Base-by-base conservation (phyloP, 2,329 filamentous ascomycete genomes). In the Penicillium sp. region DNA sequence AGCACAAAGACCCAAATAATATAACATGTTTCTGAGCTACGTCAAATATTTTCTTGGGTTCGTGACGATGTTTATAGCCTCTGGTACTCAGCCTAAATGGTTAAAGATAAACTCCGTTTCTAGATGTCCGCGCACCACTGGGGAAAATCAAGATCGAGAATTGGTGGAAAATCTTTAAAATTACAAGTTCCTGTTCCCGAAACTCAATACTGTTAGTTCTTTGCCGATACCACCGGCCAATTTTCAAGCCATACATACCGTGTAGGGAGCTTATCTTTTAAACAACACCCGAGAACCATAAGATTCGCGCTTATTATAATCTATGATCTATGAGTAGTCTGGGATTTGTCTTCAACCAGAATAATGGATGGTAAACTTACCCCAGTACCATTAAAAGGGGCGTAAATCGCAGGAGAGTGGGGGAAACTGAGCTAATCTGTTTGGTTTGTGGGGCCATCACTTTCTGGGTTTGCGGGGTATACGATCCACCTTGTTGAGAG, bases 381-480 rank as follows among this genome's bases (percentile, higher is more conserved):
- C 24, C 24, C 10, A 6, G 24, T 6, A 27, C 6, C 5, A 27
- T 27, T 27, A 6, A 10, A 27, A 27, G 24, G 24, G 6, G 24
- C 10, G 10, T 27, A 10, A 27, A 10, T 27, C 5, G 24, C 10
- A 27, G 6, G 24, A 6, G 24, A 6, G 24, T 18, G 12, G 34
- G 34, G 15, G 17, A 23, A 23, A 18, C 34, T n/a, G 18, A 40
- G n/a, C 12, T 3, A 17, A n/a, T n/a, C n/a, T n/a, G n/a, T 6
- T 26, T n/a, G n/a, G 13, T 15, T 40, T 40, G 36, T 40, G 36
- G 36, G 36, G 36, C 36, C 36, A 40, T 40, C 33, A 3, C 4
- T 26, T 40, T 40, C 36, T 15, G 36, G 36, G 36, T 20, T 40
- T 40, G 36, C 36, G 36, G 36, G 36, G 36, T 40, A 40, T 26